Conservation (phyloP, 495 filamentous ascomycete species). For the Stereocaulon alpinum region DNA sequence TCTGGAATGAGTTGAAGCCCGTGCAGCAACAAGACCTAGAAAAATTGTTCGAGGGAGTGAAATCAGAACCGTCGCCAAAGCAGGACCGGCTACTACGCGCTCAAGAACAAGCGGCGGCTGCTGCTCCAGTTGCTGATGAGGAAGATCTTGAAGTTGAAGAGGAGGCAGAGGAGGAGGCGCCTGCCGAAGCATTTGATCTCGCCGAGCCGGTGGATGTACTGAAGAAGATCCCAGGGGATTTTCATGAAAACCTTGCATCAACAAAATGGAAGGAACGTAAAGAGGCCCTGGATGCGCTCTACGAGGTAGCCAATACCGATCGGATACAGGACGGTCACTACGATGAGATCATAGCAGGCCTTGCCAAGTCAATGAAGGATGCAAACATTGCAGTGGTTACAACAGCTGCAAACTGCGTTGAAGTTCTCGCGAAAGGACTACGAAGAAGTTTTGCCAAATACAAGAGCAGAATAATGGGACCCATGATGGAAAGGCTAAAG, state of each 20-base stretch:
- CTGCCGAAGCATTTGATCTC: conserved; percentile 77
- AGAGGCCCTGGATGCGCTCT: conserved; percentile 79
- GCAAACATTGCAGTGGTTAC: conserved; percentile 94
- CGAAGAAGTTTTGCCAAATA: conserved; percentile 71
- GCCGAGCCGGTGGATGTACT: conserved; percentile 83
- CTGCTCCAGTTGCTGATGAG: conserved; percentile 48
- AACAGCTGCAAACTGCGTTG: conserved; percentile 87
- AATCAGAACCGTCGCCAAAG: conserved; percentile 76
- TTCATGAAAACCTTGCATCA: conserved; percentile 70
- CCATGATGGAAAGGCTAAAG: conserved; percentile 90
- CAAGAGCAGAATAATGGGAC: conserved; percentile 62
- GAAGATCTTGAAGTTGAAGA: conserved; percentile 49
- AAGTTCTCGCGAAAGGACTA: conserved; percentile 81
- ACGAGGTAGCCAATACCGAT: conserved; percentile 68
- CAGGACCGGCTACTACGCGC: conserved; percentile 82
- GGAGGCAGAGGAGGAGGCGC: conserved; percentile 58
- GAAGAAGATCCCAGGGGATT: conserved; percentile 71
- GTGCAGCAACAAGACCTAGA: conserved; percentile 93
- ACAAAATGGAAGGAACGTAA: conserved; percentile 99
- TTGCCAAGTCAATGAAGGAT: conserved; percentile 97
- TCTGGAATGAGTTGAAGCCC: conserved; percentile 91
- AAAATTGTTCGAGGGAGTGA: conserved; percentile 84
- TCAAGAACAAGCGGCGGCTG: conserved; percentile 73
- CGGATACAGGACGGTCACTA: conserved; percentile 87
- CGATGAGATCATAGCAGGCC: conserved; percentile 63